Evolutionary conservation across 805 yeast species (phyloP), one percentile per base, ranked within the genome.

Genomic region (Suhomyces sp.): DNA sequence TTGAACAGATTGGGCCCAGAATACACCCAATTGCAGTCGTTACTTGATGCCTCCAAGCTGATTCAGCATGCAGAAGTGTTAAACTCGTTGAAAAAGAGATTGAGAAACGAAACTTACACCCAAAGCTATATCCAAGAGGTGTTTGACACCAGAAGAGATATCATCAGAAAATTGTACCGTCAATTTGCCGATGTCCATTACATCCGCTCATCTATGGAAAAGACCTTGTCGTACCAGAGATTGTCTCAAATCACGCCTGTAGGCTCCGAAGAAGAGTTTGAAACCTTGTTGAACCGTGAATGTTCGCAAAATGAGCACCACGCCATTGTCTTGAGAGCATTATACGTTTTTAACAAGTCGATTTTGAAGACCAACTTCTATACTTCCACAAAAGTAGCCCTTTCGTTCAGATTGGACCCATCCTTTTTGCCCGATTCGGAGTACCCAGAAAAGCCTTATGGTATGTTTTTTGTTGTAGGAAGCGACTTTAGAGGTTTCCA

Each of bases 401-500:
- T 93, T 55, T 89, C 97, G 3, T 93, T 93, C 79, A 84, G 97
- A 72, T 80, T 94, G 64, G 81, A 90, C 65, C 96, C 99, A 35
- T 73, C 84, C 15, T 88, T 92, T 74, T 80, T 93, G 71, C 97
- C 98, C 46, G 69, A 70, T 52, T 72, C 84, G 29, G 99, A 93
- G 75, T 93, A 92, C 70, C 96, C 97, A 40, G 93, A 90, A 60
- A 87, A 87, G 45, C 96, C 97, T 51, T 94, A 77, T 66, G 99
- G 98, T 59, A 88, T 93, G 87, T 93, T 93, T 75, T 85, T 93
- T 60, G 88, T 92, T 54, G 97, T 94, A 57, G 99, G 99, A 57
- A 88, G 91, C 58, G 97, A 94, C 67, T 93, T 93, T 74, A 83
- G 97, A 70, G 99, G 97, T 24, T 94, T 93, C 87, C 99, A 93